A percentile compares a stretch with the other conserved stretches of the same genome.
These are phyloP conservation scores for Oryza rufipogon DNA, from an alignment of 176 grass and related monocot genomes.

Conservation along the genomic window DNA sequence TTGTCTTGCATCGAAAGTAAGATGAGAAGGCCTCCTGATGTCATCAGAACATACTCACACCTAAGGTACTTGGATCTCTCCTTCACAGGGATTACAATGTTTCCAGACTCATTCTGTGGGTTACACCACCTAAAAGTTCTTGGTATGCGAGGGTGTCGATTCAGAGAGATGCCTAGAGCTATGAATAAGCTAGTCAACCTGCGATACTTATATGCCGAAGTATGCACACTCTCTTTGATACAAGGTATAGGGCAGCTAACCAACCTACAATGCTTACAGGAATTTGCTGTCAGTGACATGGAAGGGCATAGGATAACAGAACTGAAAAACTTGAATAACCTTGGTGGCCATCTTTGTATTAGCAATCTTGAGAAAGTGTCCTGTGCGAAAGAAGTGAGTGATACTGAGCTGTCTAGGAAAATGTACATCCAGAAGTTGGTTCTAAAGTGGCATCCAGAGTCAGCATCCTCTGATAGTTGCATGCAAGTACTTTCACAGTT, in stretches of 20 bases:
- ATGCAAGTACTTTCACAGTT: too few relatives aligned
- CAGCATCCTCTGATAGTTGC: neutral
- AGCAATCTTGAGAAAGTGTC: slow-evolving; percentile 37
- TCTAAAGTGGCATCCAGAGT: neutral
- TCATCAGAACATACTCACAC: slow-evolving; percentile 14
- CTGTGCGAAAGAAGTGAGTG: slow-evolving; percentile 6
- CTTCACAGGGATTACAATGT: slow-evolving; percentile 20
- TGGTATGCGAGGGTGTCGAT: slow-evolving; percentile 26
- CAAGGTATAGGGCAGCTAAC: slow-evolving; percentile 42
- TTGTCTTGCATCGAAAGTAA: slow-evolving; percentile 27
- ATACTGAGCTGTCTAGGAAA: slow-evolving; percentile 32
- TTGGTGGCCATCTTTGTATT: slow-evolving; percentile 32
- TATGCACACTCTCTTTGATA: slow-evolving; percentile 35
- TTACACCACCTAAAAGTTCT: slow-evolving; percentile 47
- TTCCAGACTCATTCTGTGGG: slow-evolving; percentile 35
- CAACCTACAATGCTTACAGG: slow-evolving; percentile 37
- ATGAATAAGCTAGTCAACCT: slow-evolving; percentile 45
- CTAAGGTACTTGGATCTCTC: slow-evolving; percentile 46
- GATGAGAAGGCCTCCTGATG: slow-evolving; percentile 8
- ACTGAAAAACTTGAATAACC: slow-evolving; percentile 43
- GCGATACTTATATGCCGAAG: slow-evolving; percentile 32
- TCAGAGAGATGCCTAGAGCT: slow-evolving; percentile 37
- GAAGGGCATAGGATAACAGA: slow-evolving; percentile 46
- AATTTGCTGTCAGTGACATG: slow-evolving; percentile 32
- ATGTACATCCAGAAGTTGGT: slow-evolving; percentile 36